Evolutionary conservation across 192 early-diverging fungal species (phyloP).

Genomic region (Coemansia sp.): DNA sequence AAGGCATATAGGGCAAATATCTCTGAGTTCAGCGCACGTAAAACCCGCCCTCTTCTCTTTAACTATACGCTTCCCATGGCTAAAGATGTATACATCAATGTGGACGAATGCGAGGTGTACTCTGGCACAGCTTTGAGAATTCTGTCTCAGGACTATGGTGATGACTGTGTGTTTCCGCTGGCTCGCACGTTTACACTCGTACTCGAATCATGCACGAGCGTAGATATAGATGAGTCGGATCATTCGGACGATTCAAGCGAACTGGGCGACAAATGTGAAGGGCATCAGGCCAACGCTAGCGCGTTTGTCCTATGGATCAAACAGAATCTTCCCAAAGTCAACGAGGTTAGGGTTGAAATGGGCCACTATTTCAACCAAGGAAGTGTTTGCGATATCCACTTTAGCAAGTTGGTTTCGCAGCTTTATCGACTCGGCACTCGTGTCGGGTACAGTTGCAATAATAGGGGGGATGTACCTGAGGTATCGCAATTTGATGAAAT

Average conservation of each 20-base stretch:
- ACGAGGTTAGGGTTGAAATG: neutral
- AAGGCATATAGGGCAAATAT: neutral
- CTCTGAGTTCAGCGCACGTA: neutral
- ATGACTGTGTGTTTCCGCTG: neutral
- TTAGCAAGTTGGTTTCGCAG: neutral
- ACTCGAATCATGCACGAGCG: neutral
- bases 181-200: neutral
- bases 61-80: neutral
- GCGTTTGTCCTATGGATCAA: neutral
- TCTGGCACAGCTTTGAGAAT: neutral
- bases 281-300: neutral
- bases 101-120: neutral
- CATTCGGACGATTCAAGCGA: neutral
- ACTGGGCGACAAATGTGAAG: neutral
- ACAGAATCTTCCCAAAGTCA: neutral
- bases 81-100: neutral
- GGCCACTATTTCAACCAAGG: neutral
- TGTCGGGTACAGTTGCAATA: neutral
- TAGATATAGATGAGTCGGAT: neutral
- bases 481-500: neutral
- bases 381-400: neutral
- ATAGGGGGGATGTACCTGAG: neutral
- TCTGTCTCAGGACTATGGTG: neutral
- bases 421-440: neutral
- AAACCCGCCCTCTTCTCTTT: neutral